Evolutionary conservation across 176 grass and related monocot species (phyloP), one percentile per base, ranked within the genome.

Genomic region (Zoysia japonica): DNA sequence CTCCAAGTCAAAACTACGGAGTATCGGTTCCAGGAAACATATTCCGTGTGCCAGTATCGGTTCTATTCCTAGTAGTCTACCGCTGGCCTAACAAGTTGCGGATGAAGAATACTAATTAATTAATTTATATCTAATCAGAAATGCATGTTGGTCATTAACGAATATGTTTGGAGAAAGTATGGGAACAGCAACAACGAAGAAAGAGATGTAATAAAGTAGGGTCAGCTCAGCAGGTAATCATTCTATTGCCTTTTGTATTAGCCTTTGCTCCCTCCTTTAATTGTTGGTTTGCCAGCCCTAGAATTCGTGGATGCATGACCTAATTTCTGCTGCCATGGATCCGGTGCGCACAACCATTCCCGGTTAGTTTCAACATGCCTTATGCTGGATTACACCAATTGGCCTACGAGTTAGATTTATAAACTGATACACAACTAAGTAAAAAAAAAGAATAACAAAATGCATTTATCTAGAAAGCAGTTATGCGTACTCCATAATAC

Each of bases 181-280:
- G 61, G 75, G 60, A 85, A 20, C 53, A 77, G 52, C 49, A 76
- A 65, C 57, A 47, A 45, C 60, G 73, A 62, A 78, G 36, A 68
- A 79, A 84, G 38, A 67, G 38, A 0, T 76, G 46, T 82, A 52
- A 78, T 47, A 82, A 89, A 89, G 83, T 85, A 85, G 83, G 82
- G 87, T 60, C 87, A 85, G 67, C 83, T 73, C 78, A 61, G 82
- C 53, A 70, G 67, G 87, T 82, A 89, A 89, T 85, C 83, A 89
- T 85, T 89, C 51, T 56, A 7, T 89, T 66, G 67, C 82, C 82
- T 89, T 85, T 78, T 56, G 52, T 52, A 79, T 83, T 85, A 85
- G 78, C 60, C 67, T 89, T 78, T 85, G 78, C 61, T 67, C 61
- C 60, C 61, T 78, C 78, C 72, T 89, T 82, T 82, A 79, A 73